Evolutionary conservation across 805 yeast species (phyloP).

Genomic region (Yueomyces sp.): DNA sequence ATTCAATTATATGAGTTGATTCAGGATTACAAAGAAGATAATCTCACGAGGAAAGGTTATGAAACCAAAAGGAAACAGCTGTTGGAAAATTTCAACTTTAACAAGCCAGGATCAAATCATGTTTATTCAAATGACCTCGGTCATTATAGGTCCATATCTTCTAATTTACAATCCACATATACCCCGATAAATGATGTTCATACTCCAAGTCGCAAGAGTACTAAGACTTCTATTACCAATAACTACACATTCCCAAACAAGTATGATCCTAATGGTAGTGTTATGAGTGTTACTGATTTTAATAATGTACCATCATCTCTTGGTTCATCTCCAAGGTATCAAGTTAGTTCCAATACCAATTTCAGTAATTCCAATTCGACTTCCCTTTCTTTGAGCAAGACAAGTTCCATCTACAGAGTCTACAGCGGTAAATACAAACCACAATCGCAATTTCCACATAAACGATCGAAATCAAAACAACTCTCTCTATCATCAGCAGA

Average conservation of each 20-base stretch:
- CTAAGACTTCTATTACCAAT: background rate
- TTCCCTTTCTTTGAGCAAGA: constrained; percentile 1
- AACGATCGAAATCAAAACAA: constrained; percentile 11
- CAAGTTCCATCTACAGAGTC: background rate
- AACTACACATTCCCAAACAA: background rate
- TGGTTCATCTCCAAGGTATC: background rate
- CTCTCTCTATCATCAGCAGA: constrained; percentile 22
- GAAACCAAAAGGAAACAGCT: constrained; percentile 35
- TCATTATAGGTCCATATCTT: no score
- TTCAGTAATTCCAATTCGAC: background rate
- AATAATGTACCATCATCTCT: no score
- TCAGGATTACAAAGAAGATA: constrained; percentile 50
- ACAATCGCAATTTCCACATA: constrained; percentile 1
- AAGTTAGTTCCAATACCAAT: background rate
- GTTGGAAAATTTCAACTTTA: constrained; percentile 4
- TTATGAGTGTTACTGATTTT: background rate
- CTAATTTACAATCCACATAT: no score
- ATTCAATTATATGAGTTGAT: constrained; percentile 30
- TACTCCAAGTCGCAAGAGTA: background rate
- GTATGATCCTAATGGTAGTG: background rate
- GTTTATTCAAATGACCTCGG: no score
- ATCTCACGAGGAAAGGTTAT: constrained; percentile 63
- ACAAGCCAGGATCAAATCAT: no score
- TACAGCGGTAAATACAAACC: constrained; percentile 1
- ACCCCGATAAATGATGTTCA: background rate